Conservation (phyloP, 1,284 basidiomycete genomes). For the Laetiporus sulphureus region DNA sequence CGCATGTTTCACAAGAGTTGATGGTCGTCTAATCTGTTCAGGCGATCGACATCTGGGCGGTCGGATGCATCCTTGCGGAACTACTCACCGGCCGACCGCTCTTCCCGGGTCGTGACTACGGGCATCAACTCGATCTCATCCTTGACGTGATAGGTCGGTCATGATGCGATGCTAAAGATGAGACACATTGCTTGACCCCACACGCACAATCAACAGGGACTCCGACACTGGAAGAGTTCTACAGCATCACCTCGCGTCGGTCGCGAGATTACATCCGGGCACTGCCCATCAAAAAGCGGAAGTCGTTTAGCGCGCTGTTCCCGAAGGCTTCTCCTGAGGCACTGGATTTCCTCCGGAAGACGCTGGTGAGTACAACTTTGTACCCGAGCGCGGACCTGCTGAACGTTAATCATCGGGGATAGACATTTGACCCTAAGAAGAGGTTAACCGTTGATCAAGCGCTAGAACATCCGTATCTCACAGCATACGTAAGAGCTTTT, state of each 20-base stretch:
- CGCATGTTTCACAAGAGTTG: no score
- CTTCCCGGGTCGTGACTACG: conserved; percentile 87
- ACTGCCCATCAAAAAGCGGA: conserved; percentile 64
- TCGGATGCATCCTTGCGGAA: conserved; percentile 88
- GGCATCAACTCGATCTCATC: conserved; percentile 82
- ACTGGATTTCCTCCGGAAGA: conserved; percentile 79
- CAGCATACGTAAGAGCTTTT: conserved; percentile 44
- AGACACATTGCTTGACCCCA: no score
- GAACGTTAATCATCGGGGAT: no score
- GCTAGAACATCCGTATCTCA: conserved; percentile 70
- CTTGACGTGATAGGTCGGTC: conserved; percentile 72
- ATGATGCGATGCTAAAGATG: no score
- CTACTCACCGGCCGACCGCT: conserved; percentile 75
- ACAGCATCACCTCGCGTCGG: conserved; percentile 77
- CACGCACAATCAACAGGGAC: conserved; percentile 57
- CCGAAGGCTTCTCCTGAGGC: conserved; percentile 69
- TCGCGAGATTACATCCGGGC: conserved; percentile 82
- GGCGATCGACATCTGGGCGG: conserved; percentile 82
- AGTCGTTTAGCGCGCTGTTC: conserved; percentile 56
- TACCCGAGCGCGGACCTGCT: not conserved
- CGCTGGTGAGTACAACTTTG: conserved; percentile 45
- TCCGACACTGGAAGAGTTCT: conserved; percentile 82
- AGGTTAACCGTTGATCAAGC: conserved; percentile 83
- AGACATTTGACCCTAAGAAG: conserved; percentile 84
- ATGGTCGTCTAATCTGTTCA: conserved; percentile 22